phyloP scores from a whole-genome alignment of 805 yeast species.

The Saccharomycopsis sp. region DNA sequence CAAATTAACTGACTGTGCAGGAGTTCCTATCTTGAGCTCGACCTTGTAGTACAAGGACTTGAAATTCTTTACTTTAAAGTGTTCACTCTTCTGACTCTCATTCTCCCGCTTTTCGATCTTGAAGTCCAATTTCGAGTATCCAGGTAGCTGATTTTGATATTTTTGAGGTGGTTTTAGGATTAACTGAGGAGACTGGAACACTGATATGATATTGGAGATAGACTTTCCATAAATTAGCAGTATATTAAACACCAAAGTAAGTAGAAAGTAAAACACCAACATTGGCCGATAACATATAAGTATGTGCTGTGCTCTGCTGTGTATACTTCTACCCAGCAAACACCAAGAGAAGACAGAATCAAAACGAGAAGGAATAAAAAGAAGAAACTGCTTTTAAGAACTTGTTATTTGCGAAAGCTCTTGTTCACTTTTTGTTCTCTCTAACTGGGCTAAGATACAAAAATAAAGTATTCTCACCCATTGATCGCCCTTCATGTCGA shows the following conservation, averaged over 20 bases:
- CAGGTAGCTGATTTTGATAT: background rate
- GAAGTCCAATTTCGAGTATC: background rate
- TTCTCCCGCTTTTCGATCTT: background rate
- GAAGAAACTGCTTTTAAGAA: no score
- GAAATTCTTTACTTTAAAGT: background rate
- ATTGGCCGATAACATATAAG: background rate
- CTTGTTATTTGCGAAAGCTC: no score
- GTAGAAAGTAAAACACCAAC: background rate
- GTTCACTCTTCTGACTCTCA: background rate
- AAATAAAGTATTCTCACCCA: no score
- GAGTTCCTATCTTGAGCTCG: conserved; percentile 46
- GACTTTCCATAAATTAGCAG: background rate
- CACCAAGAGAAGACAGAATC: no score
- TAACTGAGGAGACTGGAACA: background rate
- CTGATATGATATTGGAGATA: background rate
- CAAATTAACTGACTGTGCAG: conserved; percentile 45
- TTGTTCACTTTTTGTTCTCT: no score
- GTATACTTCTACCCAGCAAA: no score
- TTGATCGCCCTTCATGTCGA: background rate
- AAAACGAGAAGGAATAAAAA: no score
- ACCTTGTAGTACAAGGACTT: conserved; percentile 24
- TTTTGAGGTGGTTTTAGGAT: background rate
- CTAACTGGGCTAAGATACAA: background rate
- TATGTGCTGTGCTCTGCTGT: background rate
- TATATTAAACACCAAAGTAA: background rate